Evolutionary conservation across 2,329 filamentous ascomycete genomes (phyloP).

Genomic region (Fusarium stilboides): DNA sequence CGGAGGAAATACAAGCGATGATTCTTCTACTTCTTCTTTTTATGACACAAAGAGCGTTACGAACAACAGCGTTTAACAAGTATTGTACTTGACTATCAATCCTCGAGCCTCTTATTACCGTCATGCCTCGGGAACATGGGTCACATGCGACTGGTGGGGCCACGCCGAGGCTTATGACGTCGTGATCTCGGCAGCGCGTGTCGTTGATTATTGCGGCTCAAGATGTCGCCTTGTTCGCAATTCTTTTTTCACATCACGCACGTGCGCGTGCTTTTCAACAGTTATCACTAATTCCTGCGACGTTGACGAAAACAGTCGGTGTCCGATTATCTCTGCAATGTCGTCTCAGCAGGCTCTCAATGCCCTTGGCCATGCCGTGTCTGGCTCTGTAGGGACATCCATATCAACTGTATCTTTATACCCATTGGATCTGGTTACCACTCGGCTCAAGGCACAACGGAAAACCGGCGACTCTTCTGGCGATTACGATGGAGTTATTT

Average conservation of each 20-base stretch:
- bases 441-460: slow-evolving; percentile 84
- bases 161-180: slow-evolving; percentile 45
- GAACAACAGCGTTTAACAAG: background rate
- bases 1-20: background rate
- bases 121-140: slow-evolving; percentile 29
- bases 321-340: slow-evolving; percentile 39
- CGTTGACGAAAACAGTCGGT: background rate
- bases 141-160: slow-evolving; percentile 38
- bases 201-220: slow-evolving; percentile 27
- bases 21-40: background rate
- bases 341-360: slow-evolving; percentile 67
- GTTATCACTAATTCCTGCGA: background rate
- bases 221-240: slow-evolving; percentile 12
- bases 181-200: slow-evolving; percentile 23
- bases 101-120: background rate
- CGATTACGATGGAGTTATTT: slow-evolving; percentile 76
- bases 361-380: slow-evolving; percentile 85
- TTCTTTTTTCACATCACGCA: slow-evolving; percentile 21
- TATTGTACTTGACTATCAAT: background rate
- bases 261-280: slow-evolving; percentile 12
- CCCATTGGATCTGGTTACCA: slow-evolving; percentile 85
- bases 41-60: background rate
- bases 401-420: slow-evolving; percentile 85
- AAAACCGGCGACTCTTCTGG: slow-evolving; percentile 63
- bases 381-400: slow-evolving; percentile 83